A percentile compares a stretch with the other conserved stretches of the same genome.
phyloP scores from a whole-genome alignment of 805 yeast species.

The Starmerella lactis-condensi region DNA sequence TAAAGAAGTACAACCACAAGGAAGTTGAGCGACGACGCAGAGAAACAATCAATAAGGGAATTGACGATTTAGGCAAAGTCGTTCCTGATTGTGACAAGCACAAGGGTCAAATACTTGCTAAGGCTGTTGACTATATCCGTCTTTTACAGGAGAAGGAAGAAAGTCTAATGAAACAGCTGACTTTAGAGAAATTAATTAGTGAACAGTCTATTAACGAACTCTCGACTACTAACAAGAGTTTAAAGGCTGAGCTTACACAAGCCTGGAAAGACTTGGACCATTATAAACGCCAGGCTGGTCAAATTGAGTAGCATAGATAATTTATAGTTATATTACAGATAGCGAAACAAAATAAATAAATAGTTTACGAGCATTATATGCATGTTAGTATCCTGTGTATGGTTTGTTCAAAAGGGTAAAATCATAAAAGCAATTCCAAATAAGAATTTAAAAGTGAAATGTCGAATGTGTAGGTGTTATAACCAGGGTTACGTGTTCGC shows the following conservation, averaged over 20 bases:
- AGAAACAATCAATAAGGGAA: constrained; percentile 23
- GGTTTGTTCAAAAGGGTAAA: no score
- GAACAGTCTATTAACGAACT: constrained; percentile 84
- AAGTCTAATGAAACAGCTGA: constrained; percentile 83
- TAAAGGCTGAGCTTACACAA: constrained; percentile 71
- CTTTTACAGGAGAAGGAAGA: constrained; percentile 78
- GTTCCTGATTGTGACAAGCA: constrained; percentile 28
- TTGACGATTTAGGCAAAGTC: constrained; percentile 30
- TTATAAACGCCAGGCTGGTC: constrained; percentile 39
- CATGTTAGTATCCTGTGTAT: no score
- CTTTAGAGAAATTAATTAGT: constrained; percentile 74
- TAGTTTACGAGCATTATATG: no score
- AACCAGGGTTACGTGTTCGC: no score
- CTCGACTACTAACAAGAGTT: constrained; percentile 66
- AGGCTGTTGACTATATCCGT: constrained; percentile 80
- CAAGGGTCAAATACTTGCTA: constrained; percentile 72
- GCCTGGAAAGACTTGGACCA: constrained; percentile 84
- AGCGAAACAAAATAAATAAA: no score
- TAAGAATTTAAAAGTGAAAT: no score
- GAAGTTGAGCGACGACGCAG: constrained; percentile 21
- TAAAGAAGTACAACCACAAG: constrained; percentile 73
- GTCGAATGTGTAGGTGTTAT: no score
- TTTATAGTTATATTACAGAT: no score
- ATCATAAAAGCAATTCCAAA: no score
- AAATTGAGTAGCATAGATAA: no score